A percentile compares a stretch with the other conserved stretches of the same genome.
These are phyloP conservation scores for Schwanniomyces vanrijiae DNA, from an alignment of 805 yeast genomes.

Conservation along the genomic window DNA sequence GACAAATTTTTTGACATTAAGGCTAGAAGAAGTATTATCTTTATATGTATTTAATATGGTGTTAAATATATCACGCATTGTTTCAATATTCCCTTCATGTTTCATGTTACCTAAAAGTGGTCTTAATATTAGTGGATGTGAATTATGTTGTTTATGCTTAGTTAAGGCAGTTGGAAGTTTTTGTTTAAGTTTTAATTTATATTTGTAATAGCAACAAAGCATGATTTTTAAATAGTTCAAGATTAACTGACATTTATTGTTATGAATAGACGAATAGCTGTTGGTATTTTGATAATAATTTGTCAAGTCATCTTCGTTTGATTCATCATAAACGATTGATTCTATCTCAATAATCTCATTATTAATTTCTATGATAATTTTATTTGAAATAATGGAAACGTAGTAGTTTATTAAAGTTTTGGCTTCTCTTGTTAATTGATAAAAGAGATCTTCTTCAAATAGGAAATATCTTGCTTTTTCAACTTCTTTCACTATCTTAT, in stretches of 20 bases:
- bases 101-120: conserved; percentile 60
- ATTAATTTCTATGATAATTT: conserved; percentile 62
- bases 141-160: conserved; percentile 43
- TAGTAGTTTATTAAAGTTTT: conserved; percentile 64
- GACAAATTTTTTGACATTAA: conserved; percentile 19
- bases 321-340: conserved; percentile 46
- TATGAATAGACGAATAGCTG: conserved; percentile 28
- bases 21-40: conserved; percentile 6
- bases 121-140: conserved; percentile 49
- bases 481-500: conserved; percentile 50
- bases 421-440: conserved; percentile 76
- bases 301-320: conserved; percentile 36
- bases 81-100: conserved; percentile 46
- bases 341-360: conserved; percentile 74
- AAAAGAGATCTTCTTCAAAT: conserved; percentile 88
- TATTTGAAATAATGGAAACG: conserved; percentile 63
- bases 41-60: conserved; percentile 14
- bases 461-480: conserved; percentile 67
- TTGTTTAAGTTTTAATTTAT: conserved; percentile 41
- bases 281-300: conserved; percentile 30
- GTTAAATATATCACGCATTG: conserved; percentile 28
- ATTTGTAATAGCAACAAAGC: conserved; percentile 58
- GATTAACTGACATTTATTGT: conserved; percentile 53
- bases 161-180: conserved; percentile 48
- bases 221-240: conserved; percentile 55